Evolutionary conservation across 345 rosid species (phyloP).

Genomic region (Melaleuca alternifolia): DNA sequence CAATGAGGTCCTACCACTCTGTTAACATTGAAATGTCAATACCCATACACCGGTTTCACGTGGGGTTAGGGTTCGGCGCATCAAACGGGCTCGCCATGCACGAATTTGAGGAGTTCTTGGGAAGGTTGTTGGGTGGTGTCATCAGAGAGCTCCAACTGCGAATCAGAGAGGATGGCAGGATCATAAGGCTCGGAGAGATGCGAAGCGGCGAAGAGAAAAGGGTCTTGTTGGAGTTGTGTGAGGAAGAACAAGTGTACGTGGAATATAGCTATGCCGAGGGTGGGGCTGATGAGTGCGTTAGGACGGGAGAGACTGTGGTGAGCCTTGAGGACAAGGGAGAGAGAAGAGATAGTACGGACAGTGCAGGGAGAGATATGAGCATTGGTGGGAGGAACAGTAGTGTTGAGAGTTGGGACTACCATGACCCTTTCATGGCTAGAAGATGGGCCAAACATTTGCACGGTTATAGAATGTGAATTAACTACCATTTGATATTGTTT

Average conservation of each 20-base stretch:
- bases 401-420: constrained; percentile 61
- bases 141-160: constrained; percentile 55
- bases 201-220: constrained; percentile 60
- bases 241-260: constrained; percentile 25
- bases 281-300: constrained; percentile 35
- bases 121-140: constrained; percentile 43
- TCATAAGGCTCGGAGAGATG: constrained; percentile 50
- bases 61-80: constrained; percentile 59
- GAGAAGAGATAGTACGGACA: constrained; percentile 13
- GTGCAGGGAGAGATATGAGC: constrained; percentile 19
- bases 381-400: constrained; percentile 43
- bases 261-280: constrained; percentile 68
- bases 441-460: constrained; percentile 84
- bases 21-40: constrained; percentile 33
- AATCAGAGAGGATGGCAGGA: constrained; percentile 51
- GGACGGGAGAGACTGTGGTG: constrained; percentile 54
- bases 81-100: constrained; percentile 69
- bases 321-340: constrained; percentile 30
- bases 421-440: constrained; percentile 72
- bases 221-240: constrained; percentile 45
- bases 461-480: constrained; percentile 43
- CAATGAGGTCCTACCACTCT: constrained; percentile 41
- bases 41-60: constrained; percentile 64
- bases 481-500: neutral
- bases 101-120: constrained; percentile 68